Percentiles rank a stretch among this genome's conserved stretches.
These are phyloP conservation scores for Microdochium paspali DNA, from an alignment of 2,329 filamentous ascomycete genomes.

Conservation along the genomic window DNA sequence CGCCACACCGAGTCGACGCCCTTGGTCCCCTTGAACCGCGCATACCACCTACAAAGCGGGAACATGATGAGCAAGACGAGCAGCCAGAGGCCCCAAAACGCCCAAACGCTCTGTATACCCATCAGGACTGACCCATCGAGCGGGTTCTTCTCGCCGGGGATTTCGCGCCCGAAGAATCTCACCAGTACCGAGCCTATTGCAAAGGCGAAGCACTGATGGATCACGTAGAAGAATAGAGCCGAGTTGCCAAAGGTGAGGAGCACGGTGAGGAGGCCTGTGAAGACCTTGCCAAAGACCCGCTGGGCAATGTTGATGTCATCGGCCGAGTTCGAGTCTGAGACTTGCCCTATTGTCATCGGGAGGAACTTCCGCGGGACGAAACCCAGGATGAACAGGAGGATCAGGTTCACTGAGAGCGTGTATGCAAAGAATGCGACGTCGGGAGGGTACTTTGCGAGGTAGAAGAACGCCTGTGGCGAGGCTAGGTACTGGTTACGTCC, in stretches of 20 bases:
- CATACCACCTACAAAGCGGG: conserved; percentile 30
- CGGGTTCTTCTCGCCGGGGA: conserved; percentile 13
- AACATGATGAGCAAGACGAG: conserved; percentile 26
- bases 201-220: conserved; percentile 25
- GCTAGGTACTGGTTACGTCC: conserved; percentile 29
- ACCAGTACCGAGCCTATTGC: conserved; percentile 13
- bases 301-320: neutral
- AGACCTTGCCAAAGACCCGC: neutral
- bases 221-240: conserved; percentile 34
- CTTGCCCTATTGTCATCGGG: neutral
- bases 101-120: conserved; percentile 27
- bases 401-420: conserved; percentile 26
- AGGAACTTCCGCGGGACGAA: conserved; percentile 16
- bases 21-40: conserved; percentile 30
- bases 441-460: conserved; percentile 35
- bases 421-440: conserved; percentile 35
- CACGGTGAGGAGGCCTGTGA: conserved; percentile 21
- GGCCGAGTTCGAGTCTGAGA: neutral
- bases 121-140: conserved; percentile 6
- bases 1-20: conserved; percentile 33
- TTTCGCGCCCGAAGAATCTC: conserved; percentile 23
- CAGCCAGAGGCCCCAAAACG: conserved; percentile 26
- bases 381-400: conserved; percentile 27
- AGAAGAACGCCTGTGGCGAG: conserved; percentile 32
- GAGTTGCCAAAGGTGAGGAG: conserved; percentile 34